Evolutionary conservation across 306 rosid genomes (phyloP).

Genomic region (Prunus kanzakura): DNA sequence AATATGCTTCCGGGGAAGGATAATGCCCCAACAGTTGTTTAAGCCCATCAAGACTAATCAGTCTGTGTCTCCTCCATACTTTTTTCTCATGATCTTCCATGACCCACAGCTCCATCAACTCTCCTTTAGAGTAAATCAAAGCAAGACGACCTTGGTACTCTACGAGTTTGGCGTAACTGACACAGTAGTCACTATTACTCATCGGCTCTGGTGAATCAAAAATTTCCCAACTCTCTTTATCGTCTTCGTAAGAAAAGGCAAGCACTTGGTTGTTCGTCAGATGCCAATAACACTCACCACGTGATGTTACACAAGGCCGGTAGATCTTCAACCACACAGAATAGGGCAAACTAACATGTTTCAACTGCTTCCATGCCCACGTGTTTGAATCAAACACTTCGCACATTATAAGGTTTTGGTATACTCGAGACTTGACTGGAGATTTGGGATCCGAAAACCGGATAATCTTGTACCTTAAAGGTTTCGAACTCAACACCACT

Average conservation of each 20-base stretch:
- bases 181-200: neutral
- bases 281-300: slow-evolving; percentile 1
- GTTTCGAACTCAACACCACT: slow-evolving; percentile 12
- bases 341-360: neutral
- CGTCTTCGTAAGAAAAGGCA: neutral
- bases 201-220: neutral
- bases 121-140: neutral
- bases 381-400: slow-evolving; percentile 14
- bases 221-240: neutral
- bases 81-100: neutral
- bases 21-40: neutral
- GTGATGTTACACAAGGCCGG: neutral
- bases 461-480: slow-evolving; percentile 14
- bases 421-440: neutral
- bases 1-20: neutral
- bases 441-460: neutral
- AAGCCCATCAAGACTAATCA: neutral
- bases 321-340: neutral
- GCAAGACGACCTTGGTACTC: neutral
- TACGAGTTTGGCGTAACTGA: neutral
- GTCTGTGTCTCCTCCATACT: neutral
- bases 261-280: neutral
- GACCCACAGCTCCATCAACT: neutral
- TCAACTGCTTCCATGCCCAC: slow-evolving; percentile 5
- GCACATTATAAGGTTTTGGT: neutral